Evolutionary conservation across 768 basidiomycete genomes (phyloP).

Genomic region (Lactarius evosmus): DNA sequence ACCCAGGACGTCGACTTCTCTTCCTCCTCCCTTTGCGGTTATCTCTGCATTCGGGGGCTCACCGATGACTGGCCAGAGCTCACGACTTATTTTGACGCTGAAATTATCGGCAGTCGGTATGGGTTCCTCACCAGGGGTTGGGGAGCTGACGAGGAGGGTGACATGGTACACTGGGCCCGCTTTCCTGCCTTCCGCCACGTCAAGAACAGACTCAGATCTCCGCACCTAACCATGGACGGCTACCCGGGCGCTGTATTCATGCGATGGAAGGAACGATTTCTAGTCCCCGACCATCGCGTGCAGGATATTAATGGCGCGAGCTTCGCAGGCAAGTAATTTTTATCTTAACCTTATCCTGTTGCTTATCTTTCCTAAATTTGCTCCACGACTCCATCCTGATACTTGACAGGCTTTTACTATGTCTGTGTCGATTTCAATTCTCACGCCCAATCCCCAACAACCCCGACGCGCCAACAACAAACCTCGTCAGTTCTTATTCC

Average conservation of each 20-base stretch:
- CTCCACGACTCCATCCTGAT: too few species aligned
- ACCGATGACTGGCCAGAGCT: constrained; percentile 95
- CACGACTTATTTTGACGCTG: constrained; percentile 95
- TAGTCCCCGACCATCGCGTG: constrained; percentile 92
- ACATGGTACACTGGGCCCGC: constrained; percentile 91
- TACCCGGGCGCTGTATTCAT: constrained; percentile 86
- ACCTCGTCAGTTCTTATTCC: constrained; percentile 35
- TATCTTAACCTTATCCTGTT: constrained; percentile 5
- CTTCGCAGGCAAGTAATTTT: constrained; percentile 66
- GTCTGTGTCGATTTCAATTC: constrained; percentile 92
- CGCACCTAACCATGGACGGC: constrained; percentile 75
- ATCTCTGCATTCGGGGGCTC: constrained; percentile 87
- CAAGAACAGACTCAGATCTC: constrained; percentile 72
- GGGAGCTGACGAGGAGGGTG: constrained; percentile 89
- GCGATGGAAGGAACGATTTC: constrained; percentile 95
- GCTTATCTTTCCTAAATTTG: constrained; percentile 9
- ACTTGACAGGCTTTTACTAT: constrained; percentile 81
- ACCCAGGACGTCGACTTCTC: constrained; percentile 89
- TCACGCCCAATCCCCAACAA: constrained; percentile 38
- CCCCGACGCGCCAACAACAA: constrained; percentile 39
- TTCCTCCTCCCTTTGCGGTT: constrained; percentile 83
- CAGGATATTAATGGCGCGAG: constrained; percentile 93
- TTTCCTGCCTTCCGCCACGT: constrained; percentile 89
- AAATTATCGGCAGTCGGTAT: constrained; percentile 87
- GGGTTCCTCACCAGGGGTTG: constrained; percentile 90